These are phyloP conservation scores for Rehmannia glutinosa DNA, from an alignment of 257 asterid species.

Conservation along the genomic window DNA sequence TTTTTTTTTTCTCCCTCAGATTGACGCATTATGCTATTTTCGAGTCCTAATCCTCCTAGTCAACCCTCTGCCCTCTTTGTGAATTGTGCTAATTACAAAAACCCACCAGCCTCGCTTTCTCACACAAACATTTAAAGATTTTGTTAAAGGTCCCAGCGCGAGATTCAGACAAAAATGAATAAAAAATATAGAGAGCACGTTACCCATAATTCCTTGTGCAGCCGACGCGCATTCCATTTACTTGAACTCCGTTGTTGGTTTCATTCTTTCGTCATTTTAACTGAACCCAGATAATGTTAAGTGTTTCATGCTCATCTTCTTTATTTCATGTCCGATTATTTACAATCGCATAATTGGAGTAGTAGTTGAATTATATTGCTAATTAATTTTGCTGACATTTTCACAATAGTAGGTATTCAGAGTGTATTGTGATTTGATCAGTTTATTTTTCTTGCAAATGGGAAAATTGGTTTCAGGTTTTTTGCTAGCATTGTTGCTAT, in stretches of 20 bases:
- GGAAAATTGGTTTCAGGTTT: slow-evolving; percentile 25
- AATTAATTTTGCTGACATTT: no score
- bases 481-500: slow-evolving; percentile 26
- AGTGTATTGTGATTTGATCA: not conserved
- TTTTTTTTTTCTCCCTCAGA: no score
- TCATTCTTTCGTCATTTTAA: not conserved
- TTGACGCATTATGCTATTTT: no score
- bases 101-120: not conserved
- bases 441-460: slow-evolving; percentile 18
- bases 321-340: no score
- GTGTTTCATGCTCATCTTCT: no score
- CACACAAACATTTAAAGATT: not conserved
- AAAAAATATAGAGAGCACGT: not conserved
- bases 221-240: not conserved
- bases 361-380: no score
- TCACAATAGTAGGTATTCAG: no score
- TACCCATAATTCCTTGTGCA: not conserved
- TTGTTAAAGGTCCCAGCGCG: not conserved
- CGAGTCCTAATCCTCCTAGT: no score
- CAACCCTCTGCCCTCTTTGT: no score
- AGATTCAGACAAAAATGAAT: not conserved
- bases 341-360: no score
- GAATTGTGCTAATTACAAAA: no score
- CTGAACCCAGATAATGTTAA: no score
- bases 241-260: not conserved